phyloP scores from a whole-genome alignment of 2,329 filamentous ascomycete species.

The Calonectria pseudoreteaudii region DNA sequence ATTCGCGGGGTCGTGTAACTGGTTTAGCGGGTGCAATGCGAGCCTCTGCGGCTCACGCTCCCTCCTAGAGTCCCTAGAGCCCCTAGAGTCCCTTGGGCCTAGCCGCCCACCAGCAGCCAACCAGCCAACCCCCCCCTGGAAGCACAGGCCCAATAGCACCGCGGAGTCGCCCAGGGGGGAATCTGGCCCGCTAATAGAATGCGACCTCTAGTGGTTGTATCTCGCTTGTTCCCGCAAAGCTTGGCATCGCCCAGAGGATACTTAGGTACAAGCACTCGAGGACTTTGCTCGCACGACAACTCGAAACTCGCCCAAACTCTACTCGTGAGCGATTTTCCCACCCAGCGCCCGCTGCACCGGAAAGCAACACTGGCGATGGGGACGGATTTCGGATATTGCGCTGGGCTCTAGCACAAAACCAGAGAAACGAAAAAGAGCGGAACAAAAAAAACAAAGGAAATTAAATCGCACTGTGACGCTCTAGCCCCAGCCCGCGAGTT shows the following conservation, averaged over 20 bases:
- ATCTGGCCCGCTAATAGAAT: conserved; percentile 20
- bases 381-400: conserved; percentile 26
- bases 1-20: not conserved
- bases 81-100: not conserved
- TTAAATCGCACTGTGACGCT: conserved; percentile 21
- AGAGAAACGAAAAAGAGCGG: not conserved
- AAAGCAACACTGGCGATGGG: conserved; percentile 3
- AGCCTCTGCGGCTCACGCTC: conserved; percentile 10
- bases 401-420: not conserved
- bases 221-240: conserved; percentile 34
- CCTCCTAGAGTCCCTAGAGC: too few relatives aligned
- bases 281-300: conserved; percentile 28
- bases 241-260: conserved; percentile 24
- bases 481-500: conserved; percentile 6
- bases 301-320: conserved; percentile 22
- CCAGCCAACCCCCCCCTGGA: too few relatives aligned
- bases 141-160: conserved; percentile 9
- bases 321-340: conserved; percentile 34
- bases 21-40: conserved; percentile 3
- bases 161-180: not conserved
- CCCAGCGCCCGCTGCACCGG: conserved; percentile 24
- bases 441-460: not conserved
- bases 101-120: conserved; percentile 12
- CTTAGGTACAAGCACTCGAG: conserved; percentile 25
- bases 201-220: conserved; percentile 33